phyloP scores from a whole-genome alignment of 257 asterid species.

The Echium plantagineum region DNA sequence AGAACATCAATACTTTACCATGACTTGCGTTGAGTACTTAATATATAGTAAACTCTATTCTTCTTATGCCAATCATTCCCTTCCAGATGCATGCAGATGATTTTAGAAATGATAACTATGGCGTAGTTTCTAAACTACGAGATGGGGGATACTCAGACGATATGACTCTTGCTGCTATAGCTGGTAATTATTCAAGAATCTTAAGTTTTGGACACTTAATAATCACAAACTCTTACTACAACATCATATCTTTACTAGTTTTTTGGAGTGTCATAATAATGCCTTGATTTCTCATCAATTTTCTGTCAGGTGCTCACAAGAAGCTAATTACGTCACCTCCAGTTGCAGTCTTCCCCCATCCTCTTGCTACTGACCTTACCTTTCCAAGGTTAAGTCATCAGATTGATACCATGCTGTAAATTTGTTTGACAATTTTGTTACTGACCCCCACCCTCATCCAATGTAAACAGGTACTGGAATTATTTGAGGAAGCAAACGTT shows the following conservation, averaged over 20 bases:
- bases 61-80: slow-evolving; percentile 3
- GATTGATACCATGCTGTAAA: slow-evolving; percentile 3
- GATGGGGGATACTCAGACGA: slow-evolving; percentile 99
- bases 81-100: slow-evolving; percentile 97
- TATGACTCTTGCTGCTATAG: slow-evolving; percentile 97
- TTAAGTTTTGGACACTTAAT: not conserved
- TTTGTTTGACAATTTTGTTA: not conserved
- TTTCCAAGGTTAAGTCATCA: slow-evolving; percentile 57
- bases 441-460: slow-evolving; percentile 7
- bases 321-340: slow-evolving; percentile 91
- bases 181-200: slow-evolving; percentile 36
- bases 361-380: slow-evolving; percentile 90
- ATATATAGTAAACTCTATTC: slow-evolving; percentile 2
- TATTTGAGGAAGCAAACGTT: slow-evolving; percentile 97
- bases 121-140: slow-evolving; percentile 70
- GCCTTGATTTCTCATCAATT: not conserved
- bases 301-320: slow-evolving; percentile 69
- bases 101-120: slow-evolving; percentile 74
- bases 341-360: slow-evolving; percentile 97
- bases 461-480: slow-evolving; percentile 78
- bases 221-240: not conserved
- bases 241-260: not conserved
- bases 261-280: not conserved
- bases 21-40: not conserved
- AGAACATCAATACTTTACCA: too few relatives aligned